A percentile compares a stretch with the other conserved stretches of the same genome.
phyloP scores from a whole-genome alignment of 179 eudicot species.

The Beta corolliflora region DNA sequence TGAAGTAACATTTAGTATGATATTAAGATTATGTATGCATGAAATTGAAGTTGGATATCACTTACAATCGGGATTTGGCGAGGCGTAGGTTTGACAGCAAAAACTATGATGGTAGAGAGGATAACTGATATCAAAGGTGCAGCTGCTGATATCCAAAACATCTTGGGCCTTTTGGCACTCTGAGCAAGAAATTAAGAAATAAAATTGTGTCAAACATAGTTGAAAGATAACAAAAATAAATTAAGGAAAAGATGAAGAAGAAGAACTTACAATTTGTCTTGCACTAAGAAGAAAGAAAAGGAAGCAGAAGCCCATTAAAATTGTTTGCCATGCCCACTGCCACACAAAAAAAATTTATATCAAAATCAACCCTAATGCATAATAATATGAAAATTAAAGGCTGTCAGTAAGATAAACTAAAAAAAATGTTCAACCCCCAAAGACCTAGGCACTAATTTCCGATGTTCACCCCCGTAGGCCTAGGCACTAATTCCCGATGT shows the following conservation, averaged over 20 bases:
- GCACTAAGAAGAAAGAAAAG: conserved; percentile 58
- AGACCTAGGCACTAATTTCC: too few species aligned
- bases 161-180: conserved; percentile 68
- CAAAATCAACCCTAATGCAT: too few species aligned
- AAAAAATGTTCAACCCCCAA: too few species aligned
- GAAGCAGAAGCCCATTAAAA: conserved; percentile 64
- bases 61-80: conserved; percentile 73
- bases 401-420: too few species aligned
- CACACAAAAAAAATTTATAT: neutral
- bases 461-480: too few species aligned
- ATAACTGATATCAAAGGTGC: conserved; percentile 86
- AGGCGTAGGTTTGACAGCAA: conserved; percentile 55
- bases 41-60: neutral
- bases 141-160: conserved; percentile 95
- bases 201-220: neutral
- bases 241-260: neutral
- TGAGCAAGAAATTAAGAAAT: conserved; percentile 22
- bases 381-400: too few species aligned
- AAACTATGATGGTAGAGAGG: conserved; percentile 69
- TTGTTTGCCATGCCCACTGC: conserved; percentile 82
- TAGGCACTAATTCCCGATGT: too few species aligned
- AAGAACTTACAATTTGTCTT: conserved; percentile 57
- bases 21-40: neutral
- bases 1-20: neutral
- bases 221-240: neutral